Base-by-base conservation (phyloP, 1,139 yeast species). In the Magnusiomyces sp. region DNA sequence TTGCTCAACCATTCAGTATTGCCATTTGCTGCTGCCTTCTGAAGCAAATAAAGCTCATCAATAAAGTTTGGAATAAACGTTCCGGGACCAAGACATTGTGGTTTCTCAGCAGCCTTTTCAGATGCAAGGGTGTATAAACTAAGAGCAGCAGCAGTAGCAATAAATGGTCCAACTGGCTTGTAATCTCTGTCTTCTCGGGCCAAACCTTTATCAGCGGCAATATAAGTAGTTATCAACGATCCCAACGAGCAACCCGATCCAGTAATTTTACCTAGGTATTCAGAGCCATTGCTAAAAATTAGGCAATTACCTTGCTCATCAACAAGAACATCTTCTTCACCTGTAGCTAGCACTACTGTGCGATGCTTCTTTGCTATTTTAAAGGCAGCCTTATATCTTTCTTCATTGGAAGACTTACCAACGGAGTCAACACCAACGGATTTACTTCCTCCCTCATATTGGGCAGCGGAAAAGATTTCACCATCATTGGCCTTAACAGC, bases 221-320 rank as follows among this genome's bases (percentile, higher is more conserved):
- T 81, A 7, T 81, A 61, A 0, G 86, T 73, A 0, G 86, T 81
- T 50, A 88, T 77, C 0, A 80, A 75, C 47, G 92, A 81, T 1
- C 95, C 95, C 45, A 88, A 69, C 0, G 92, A 77, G 57, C 97
- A 90, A 0, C 97, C 97, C 2, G 94, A 75, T 0, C 95, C 97
- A 0, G 97, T 89, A n/a, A 89, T 76, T 13, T 70, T 63, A 0
- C 85, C 84, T 84, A 89, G 82, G 43, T 81, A 61, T 17, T 71
- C 66, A 56, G 81, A 76, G 0, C 95, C 94, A 13, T 92, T 94
- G 1, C 62, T 55, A 2, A 65, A 57, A 9, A 60, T 60, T 1
- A 60, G 60, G 16, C 68, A 57, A 9, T 63, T 53, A 3, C 56
- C 54, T 1, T 68, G 70, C 13, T 77, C 77, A 55, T 74, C 74